Evolutionary conservation across 2,329 filamentous ascomycete genomes (phyloP).

Genomic region (Diplodia intermedia): DNA sequence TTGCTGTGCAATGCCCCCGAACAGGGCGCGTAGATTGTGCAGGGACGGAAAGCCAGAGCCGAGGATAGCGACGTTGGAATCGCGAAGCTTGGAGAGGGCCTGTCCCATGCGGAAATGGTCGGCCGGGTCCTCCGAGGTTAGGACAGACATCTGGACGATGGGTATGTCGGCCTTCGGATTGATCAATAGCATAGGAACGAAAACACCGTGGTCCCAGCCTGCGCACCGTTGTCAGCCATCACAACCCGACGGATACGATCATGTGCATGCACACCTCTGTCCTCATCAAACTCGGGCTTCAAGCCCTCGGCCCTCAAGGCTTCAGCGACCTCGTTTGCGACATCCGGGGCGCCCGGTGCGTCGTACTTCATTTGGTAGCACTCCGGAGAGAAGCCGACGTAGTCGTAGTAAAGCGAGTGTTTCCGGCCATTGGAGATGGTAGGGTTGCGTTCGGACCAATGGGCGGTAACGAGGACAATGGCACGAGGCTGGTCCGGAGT

Average conservation of each 20-base stretch:
- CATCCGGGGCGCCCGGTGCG: conserved; percentile 61
- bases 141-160: conserved; percentile 64
- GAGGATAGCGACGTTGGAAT: conserved; percentile 63
- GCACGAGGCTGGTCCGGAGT: conserved; percentile 59
- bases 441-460: conserved; percentile 61
- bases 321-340: conserved; percentile 59
- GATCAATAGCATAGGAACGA: conserved; percentile 64
- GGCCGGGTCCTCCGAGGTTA: conserved; percentile 59
- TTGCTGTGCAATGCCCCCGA: conserved; percentile 40
- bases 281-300: conserved; percentile 41
- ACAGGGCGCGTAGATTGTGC: conserved; percentile 62
- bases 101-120: conserved; percentile 61
- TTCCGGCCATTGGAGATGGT: conserved; percentile 59
- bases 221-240: conserved; percentile 2
- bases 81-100: conserved; percentile 59
- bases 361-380: conserved; percentile 63
- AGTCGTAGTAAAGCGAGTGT: conserved; percentile 64
- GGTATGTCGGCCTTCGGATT: conserved; percentile 61
- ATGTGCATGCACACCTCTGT: conserved; percentile 40
- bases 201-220: conserved; percentile 68
- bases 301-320: conserved; percentile 58
- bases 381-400: conserved; percentile 65
- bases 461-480: conserved; percentile 65
- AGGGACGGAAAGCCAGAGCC: conserved; percentile 67
- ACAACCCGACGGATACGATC: neutral